Evolutionary conservation across 805 yeast species (phyloP).

Genomic region (Candida dajiaensis): DNA sequence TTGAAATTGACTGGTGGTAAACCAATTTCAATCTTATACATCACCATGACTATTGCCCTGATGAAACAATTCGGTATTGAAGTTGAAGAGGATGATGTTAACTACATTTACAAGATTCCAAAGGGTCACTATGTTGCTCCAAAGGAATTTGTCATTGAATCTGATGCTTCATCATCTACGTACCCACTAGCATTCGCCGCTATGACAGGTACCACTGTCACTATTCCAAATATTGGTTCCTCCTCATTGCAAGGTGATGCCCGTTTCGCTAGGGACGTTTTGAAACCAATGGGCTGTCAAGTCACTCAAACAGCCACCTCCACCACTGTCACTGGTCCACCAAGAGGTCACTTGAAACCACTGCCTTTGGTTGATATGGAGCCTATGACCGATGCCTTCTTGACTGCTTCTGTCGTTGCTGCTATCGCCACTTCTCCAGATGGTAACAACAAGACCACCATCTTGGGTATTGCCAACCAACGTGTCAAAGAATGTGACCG

Average conservation of each 20-base stretch:
- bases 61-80: constrained; percentile 84
- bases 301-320: constrained; percentile 80
- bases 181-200: constrained; percentile 98
- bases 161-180: constrained; percentile 97
- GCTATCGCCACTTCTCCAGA: constrained; percentile 66
- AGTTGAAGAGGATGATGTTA: constrained; percentile 65
- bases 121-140: constrained; percentile 79
- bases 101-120: constrained; percentile 87
- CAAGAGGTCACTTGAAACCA: constrained; percentile 61
- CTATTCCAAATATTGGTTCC: constrained; percentile 91
- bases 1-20: constrained; percentile 90
- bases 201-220: constrained; percentile 85
- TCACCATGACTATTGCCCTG: constrained; percentile 96
- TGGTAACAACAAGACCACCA: constrained; percentile 51
- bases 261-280: constrained; percentile 87
- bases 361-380: constrained; percentile 88
- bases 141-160: constrained; percentile 78
- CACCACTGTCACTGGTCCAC: constrained; percentile 91
- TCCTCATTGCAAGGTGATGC: constrained; percentile 96
- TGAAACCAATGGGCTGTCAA: constrained; percentile 90
- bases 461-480: constrained; percentile 95
- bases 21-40: constrained; percentile 92
- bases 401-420: constrained; percentile 95
- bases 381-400: constrained; percentile 98
- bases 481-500: constrained; percentile 97